Base-by-base conservation (phyloP, 1,139 yeast species). In the Kodamaea fungicola region DNA sequence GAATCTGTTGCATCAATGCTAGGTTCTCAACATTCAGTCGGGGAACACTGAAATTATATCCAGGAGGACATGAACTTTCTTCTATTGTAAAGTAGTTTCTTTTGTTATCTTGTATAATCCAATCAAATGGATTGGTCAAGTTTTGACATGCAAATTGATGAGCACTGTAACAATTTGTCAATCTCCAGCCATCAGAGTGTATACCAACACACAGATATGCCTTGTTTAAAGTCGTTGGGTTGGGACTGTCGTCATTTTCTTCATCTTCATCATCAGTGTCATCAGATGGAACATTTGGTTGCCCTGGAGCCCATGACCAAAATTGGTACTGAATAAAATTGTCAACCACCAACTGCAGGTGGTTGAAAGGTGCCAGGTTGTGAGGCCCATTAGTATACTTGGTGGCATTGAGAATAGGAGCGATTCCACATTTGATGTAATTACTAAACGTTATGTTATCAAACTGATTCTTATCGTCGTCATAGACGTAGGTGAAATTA, bases 231-330 rank as follows among this genome's bases (percentile, higher is more conserved):
- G 42, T 24, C 9, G 35, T 34, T n/a, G 41, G 19, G 12, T 29
- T 30, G 8, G 16, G 5, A 8, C 21, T 12, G 8, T 10, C 22
- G 9, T 28, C 32, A 12, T 16, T 24, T 12, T 12, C 12, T 8
- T 10, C 16, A 13, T 32, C 29, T 30, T 37, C 32, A 2, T 27
- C 21, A 9, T 41, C 35, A 3, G 37, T 22, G 3, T 35, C 34
- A 10, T 39, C 45, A 13, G 38, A 9, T 7, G 47, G 37, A 7
- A 32, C 1, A 52, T 34, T 28, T 31, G 90, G 92, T 48, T 82
- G 77, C 6, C 68, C 66, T 1, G 67, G 61, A 2, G 70, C 73
- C 95, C 95, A 86, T 4, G 87, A 72, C 96, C 96, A 88, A 25
- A 78, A 59, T 7, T 64, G 51, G 12, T 47, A 38, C 1, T 70